Base-by-base conservation (phyloP, 352 stramenopile species). In the Globisporangium spinosum region DNA sequence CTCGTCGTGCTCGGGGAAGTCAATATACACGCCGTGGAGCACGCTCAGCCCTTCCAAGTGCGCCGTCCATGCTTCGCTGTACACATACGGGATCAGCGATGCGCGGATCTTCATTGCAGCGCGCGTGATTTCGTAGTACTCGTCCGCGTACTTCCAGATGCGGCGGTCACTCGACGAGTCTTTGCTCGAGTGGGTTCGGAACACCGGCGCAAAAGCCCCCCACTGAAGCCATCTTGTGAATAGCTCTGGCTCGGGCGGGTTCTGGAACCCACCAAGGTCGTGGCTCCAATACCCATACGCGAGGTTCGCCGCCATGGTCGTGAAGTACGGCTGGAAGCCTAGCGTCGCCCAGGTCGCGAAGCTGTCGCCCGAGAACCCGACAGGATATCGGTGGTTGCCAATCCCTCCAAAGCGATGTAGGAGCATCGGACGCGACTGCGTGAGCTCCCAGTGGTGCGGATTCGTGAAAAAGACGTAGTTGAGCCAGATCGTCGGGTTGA, bases 401-500 rank as follows among this genome's bases (percentile, higher is more conserved):
- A 89, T 61, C 4, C 80, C 80, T 5, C 80, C 80, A 38, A 73
- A 89, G 23, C 80, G 72, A 62, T 78, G 75, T 20, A 89, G 66
- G 9, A 87, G 45, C 56, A 86, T 67, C 2, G 70, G 71, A 20
- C 80, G 75, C 43, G 65, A 56, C 0, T 65, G 23, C 6, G 63
- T 75, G 17, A 40, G 49, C 13, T 32, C 47, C 72, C 75, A 78
- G 27, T 77, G 68, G 51, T 76, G 47, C 57, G 75, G 73, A 49
- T 80, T 75, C 17, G 76, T 85, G 27, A 64, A 71, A 56, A 82
- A 78, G 22, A 86, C 64, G 56, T 79, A 64, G 66, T 88, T 88
- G 57, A 83, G 73, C 73, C 72, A 81, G 4, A 88, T 53, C 20
- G 79, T 87, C 54, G 79, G 79, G 69, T 86, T 87, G 34, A 79